Evolutionary conservation across 768 basidiomycete genomes (phyloP).

Genomic region (Fomitopsis pulvina): DNA sequence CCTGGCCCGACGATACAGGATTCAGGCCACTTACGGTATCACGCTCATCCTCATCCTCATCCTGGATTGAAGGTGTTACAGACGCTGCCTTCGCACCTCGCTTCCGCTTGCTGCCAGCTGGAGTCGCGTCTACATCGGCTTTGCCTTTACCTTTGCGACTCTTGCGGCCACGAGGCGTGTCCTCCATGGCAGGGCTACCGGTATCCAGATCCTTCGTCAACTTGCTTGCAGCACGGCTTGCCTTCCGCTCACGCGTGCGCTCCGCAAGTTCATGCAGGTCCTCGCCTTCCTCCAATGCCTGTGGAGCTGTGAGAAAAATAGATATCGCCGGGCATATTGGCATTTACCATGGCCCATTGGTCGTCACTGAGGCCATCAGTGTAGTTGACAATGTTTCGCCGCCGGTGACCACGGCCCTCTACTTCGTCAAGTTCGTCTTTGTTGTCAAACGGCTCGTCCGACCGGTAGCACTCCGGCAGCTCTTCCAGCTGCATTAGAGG

Average conservation of each 20-base stretch:
- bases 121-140: conserved; percentile 24
- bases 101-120: conserved; percentile 64
- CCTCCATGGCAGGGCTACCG: conserved; percentile 19
- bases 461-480: conserved; percentile 87
- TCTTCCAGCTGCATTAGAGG: conserved; percentile 83
- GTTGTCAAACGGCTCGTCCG: conserved; percentile 70
- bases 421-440: conserved; percentile 55
- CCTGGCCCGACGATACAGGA: background rate
- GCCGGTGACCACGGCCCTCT: conserved; percentile 81
- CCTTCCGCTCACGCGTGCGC: conserved; percentile 56
- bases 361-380: conserved; percentile 93
- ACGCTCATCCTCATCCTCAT: conserved; percentile 75
- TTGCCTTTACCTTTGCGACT: conserved; percentile 47
- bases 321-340: background rate
- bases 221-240: conserved; percentile 54
- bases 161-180: conserved; percentile 41
- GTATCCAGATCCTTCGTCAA: conserved; percentile 47
- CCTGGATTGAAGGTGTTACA: conserved; percentile 64
- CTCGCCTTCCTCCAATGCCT: conserved; percentile 79
- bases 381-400: conserved; percentile 81
- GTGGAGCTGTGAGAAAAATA: background rate
- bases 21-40: conserved; percentile 44
- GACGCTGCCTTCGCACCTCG: conserved; percentile 68
- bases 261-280: conserved; percentile 71
- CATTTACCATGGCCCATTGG: conserved; percentile 77